Conservation (phyloP, 805 yeast genomes). For the Kuraishia cidri region DNA sequence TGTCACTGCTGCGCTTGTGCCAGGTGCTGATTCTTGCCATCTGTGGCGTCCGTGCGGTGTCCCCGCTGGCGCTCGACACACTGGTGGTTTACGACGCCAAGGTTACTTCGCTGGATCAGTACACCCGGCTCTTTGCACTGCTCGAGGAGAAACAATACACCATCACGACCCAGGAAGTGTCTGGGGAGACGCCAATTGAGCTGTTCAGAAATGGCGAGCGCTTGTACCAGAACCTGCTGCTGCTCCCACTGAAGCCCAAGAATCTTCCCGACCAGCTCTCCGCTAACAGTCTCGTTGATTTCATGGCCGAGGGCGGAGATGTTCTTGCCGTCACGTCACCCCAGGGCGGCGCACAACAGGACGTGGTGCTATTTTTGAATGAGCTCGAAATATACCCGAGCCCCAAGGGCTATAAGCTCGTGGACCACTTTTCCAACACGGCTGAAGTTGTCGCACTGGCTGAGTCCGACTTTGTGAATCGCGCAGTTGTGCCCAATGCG, state of each 20-base stretch:
- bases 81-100: conserved; percentile 5
- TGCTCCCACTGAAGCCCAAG: conserved; percentile 50
- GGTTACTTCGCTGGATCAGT: conserved; percentile 5
- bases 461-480: conserved; percentile 19
- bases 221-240: conserved; percentile 43
- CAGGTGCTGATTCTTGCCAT: no score
- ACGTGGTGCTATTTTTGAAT: conserved; percentile 56
- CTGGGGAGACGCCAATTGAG: no score
- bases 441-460: conserved; percentile 11
- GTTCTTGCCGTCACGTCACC: conserved; percentile 54
- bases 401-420: conserved; percentile 57
- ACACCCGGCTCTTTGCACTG: conserved; percentile 17
- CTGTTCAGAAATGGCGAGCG: conserved; percentile 33
- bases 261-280: conserved; percentile 28
- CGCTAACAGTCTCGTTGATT: conserved; percentile 44
- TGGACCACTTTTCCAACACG: conserved; percentile 51
- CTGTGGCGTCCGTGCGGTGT: not conserved
- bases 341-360: conserved; percentile 40
- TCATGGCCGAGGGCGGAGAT: conserved; percentile 65
- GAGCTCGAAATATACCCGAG: conserved; percentile 82
- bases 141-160: no score
- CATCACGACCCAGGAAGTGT: no score
- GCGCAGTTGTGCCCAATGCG: conserved; percentile 8
- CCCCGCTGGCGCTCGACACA: conserved; percentile 1
- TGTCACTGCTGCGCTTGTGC: no score